Conservation (phyloP, 1,284 basidiomycete species). For the Volvariella surrecta region DNA sequence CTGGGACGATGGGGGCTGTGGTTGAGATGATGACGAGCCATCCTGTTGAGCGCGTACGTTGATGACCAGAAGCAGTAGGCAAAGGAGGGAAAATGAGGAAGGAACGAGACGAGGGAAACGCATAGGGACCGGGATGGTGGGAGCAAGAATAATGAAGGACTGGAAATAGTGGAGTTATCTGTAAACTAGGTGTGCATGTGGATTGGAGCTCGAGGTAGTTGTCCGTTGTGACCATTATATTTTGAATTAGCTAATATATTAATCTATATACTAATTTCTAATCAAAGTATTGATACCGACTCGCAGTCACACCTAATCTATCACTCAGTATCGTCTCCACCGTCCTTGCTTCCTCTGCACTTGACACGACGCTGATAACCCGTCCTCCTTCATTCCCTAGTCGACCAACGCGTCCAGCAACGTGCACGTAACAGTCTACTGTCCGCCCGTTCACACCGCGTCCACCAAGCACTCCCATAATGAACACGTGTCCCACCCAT, state of each 20-base stretch:
- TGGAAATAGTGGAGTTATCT: too few relatives aligned
- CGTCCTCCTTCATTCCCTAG: conserved; percentile 51
- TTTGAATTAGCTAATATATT: too few relatives aligned
- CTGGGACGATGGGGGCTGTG: conserved; percentile 14
- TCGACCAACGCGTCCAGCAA: conserved; percentile 69
- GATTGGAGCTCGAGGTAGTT: too few relatives aligned
- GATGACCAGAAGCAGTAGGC: conserved; percentile 13
- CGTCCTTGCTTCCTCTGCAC: conserved; percentile 20
- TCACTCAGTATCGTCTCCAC: conserved; percentile 38
- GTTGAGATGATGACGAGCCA: conserved; percentile 15
- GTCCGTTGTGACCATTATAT: too few relatives aligned
- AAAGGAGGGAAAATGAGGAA: conserved; percentile 10
- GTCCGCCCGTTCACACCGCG: conserved; percentile 32
- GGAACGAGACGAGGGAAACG: conserved; percentile 9
- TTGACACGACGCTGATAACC: conserved; percentile 49
- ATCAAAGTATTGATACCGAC: conserved; percentile 39
- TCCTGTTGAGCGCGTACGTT: conserved; percentile 18
- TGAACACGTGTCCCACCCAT: conserved; percentile 63
- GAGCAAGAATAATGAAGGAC: too few relatives aligned
- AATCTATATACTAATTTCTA: conserved; percentile 15
- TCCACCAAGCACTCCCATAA: conserved; percentile 52
- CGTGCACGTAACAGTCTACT: conserved; percentile 58
- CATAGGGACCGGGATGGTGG: too few relatives aligned
- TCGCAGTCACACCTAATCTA: conserved; percentile 27
- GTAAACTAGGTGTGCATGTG: too few relatives aligned